Conservation (phyloP, 2,329 filamentous ascomycete species). For the Dryadomyces quercus-mongolicae region DNA sequence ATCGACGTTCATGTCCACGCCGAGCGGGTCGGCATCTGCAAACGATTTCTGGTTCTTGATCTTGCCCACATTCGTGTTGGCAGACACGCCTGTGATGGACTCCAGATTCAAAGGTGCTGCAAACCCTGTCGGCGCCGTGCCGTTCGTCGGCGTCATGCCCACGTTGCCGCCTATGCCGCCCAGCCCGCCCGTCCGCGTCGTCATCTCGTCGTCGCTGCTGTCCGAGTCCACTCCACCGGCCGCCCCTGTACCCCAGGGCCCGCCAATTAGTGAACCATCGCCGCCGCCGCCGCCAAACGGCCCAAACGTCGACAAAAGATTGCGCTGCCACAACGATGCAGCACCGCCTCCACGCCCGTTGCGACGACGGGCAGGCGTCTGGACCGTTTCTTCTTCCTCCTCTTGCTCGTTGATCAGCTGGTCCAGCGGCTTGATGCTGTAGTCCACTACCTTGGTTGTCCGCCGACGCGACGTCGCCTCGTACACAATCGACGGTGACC, state of each 20-base stretch:
- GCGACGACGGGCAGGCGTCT: constrained; percentile 57
- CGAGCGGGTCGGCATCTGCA: constrained; percentile 87
- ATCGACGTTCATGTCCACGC: constrained; percentile 83
- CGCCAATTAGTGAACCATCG: constrained; percentile 56
- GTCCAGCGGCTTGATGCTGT: constrained; percentile 72
- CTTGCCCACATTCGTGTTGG: constrained; percentile 75
- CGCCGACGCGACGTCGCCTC: constrained; percentile 42
- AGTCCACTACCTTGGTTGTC: constrained; percentile 61
- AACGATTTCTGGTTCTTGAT: constrained; percentile 86
- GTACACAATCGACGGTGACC: constrained; percentile 46
- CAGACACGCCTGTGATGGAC: constrained; percentile 25
- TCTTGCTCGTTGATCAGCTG: constrained; percentile 63
- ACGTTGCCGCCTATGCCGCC: constrained; percentile 41
- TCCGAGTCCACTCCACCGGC: constrained; percentile 80
- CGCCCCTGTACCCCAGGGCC: constrained; percentile 62
- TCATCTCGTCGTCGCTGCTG: constrained; percentile 86
- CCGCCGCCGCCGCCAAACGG: constrained; percentile 84
- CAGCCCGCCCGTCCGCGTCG: constrained; percentile 30
- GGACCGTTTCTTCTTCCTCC: constrained; percentile 53
- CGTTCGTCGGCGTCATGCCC: constrained; percentile 45
- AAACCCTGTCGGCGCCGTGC: constrained; percentile 17
- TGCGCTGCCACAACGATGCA: constrained; percentile 57
- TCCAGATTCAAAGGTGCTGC: constrained; percentile 25
- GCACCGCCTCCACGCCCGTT: constrained; percentile 50
- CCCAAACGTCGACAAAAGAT: constrained; percentile 77